These are phyloP conservation scores for Stephania japonica DNA, from an alignment of 164 flowering plant species.

Conservation along the genomic window DNA sequence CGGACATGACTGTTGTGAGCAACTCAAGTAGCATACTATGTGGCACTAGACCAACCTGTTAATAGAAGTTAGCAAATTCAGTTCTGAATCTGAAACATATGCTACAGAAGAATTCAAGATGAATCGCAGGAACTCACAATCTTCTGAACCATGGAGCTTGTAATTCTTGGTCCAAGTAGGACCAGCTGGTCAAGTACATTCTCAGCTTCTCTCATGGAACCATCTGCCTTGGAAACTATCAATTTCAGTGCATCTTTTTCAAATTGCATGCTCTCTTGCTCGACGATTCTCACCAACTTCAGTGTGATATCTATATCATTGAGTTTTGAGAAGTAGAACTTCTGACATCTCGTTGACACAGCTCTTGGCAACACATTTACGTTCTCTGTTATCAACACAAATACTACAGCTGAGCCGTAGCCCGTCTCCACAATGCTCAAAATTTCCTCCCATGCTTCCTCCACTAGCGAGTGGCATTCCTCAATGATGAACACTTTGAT, in stretches of 20 bases:
- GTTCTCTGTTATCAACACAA: slow-evolving; percentile 26
- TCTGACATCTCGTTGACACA: slow-evolving; percentile 34
- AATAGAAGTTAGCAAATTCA: background rate
- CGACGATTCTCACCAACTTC: slow-evolving; percentile 27
- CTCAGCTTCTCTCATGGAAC: slow-evolving; percentile 43
- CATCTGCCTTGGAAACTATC: slow-evolving; percentile 30
- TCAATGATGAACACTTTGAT: slow-evolving; percentile 32
- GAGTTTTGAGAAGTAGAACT: slow-evolving; percentile 32
- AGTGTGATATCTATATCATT: slow-evolving; percentile 20
- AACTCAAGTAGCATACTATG: slow-evolving; percentile 21
- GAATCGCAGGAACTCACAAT: slow-evolving; percentile 20
- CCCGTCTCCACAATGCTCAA: slow-evolving; percentile 15
- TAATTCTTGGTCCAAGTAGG: slow-evolving; percentile 29
- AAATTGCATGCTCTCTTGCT: slow-evolving; percentile 23
- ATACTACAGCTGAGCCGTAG: slow-evolving; percentile 12
- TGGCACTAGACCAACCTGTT: slow-evolving; percentile 36
- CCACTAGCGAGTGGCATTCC: slow-evolving; percentile 22
- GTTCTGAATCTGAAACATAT: no score
- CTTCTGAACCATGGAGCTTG: slow-evolving; percentile 29
- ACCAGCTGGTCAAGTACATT: slow-evolving; percentile 31
- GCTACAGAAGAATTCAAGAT: background rate
- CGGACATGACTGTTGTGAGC: slow-evolving; percentile 24
- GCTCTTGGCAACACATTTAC: slow-evolving; percentile 18
- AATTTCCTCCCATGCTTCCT: slow-evolving; percentile 35
- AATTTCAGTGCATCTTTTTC: slow-evolving; percentile 31